Base-by-base conservation (phyloP, 768 basidiomycete species). In the Grammothele lineata region DNA sequence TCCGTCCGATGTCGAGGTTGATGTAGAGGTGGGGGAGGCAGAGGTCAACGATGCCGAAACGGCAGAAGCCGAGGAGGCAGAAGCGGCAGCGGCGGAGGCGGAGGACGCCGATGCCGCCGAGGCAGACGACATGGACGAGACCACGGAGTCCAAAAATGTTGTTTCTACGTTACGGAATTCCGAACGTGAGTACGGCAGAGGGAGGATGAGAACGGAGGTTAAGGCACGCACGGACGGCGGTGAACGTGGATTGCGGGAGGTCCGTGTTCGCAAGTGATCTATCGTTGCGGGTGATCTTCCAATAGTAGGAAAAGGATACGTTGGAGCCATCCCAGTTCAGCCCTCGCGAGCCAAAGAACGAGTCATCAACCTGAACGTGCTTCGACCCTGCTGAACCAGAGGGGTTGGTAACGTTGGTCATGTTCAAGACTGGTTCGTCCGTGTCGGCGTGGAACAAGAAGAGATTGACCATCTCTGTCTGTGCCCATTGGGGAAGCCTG, bases 361-460 rank as follows among this genome's bases (percentile, higher is more conserved):
- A 46, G 40, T 93, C 91, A 59, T 91, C 75, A 36, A 87, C 84
- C 26, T 72, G 77, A 2, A 78, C 65, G 24, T 69, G 71, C 35
- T 73, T 59, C 51, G 66, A 45, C 21, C 90, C 82, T 2, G 83
- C 77, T 17, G 72, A 77, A 57, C 77, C 76, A 22, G 66, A 55
- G 3, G 80, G 75, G 46, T 78, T 77, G 1, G 56, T 4, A 27
- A 67, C 51, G 49, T 78, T 70, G 5, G 21, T 58, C 43, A 67
- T 75, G 47, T 68, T 68, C 19, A 73, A 64, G 17, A 87, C 68
- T 52, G 72, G 67, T 27, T 68, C 22, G 35, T 72, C 71, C 5
- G 85, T 80, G 59, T 89, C 87, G 22, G 76, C 90, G 48, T 81
- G 81, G 64, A 79, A 84, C 43, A 93, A 83, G 68, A 78, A 91